phyloP scores from a whole-genome alignment of 2,329 filamentous ascomycete species.

The Phyllosticta citriasiana region DNA sequence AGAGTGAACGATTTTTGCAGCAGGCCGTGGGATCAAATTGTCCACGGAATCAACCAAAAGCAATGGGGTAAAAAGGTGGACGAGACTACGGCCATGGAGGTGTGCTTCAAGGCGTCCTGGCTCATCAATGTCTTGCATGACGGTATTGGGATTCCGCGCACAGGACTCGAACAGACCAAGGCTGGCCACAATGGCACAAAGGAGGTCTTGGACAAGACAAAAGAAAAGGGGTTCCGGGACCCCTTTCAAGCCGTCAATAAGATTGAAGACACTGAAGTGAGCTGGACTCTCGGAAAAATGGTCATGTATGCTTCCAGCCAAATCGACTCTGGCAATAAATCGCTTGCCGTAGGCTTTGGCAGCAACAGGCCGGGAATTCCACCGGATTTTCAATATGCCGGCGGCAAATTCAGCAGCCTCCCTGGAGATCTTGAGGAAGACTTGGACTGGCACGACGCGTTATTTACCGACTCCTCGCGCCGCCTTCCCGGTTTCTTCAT shows the following conservation, averaged over 20 bases:
- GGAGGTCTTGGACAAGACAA: constrained; percentile 55
- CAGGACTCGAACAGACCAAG: constrained; percentile 60
- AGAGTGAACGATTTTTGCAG: constrained; percentile 78
- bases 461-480: constrained; percentile 56
- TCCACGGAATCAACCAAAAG: constrained; percentile 51
- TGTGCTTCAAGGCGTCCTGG: constrained; percentile 98
- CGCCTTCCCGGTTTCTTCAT: constrained; percentile 65
- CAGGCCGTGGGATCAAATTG: constrained; percentile 70
- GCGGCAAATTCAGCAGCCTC: constrained; percentile 39
- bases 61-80: constrained; percentile 69
- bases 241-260: constrained; percentile 91
- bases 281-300: constrained; percentile 96
- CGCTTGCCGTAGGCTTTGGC: constrained; percentile 81
- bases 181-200: constrained; percentile 60
- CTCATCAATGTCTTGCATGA: constrained; percentile 93
- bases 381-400: constrained; percentile 74
- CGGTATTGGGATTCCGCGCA: constrained; percentile 82
- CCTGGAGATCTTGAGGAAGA: constrained; percentile 37
- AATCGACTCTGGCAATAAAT: constrained; percentile 39
- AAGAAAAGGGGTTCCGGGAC: constrained; percentile 66
- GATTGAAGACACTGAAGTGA: constrained; percentile 83
- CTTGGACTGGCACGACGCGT: constrained; percentile 45
- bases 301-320: constrained; percentile 89
- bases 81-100: constrained; percentile 64
- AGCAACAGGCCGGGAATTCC: constrained; percentile 64